Base-by-base conservation (phyloP, 768 basidiomycete genomes). In the Trametes cubensis region DNA sequence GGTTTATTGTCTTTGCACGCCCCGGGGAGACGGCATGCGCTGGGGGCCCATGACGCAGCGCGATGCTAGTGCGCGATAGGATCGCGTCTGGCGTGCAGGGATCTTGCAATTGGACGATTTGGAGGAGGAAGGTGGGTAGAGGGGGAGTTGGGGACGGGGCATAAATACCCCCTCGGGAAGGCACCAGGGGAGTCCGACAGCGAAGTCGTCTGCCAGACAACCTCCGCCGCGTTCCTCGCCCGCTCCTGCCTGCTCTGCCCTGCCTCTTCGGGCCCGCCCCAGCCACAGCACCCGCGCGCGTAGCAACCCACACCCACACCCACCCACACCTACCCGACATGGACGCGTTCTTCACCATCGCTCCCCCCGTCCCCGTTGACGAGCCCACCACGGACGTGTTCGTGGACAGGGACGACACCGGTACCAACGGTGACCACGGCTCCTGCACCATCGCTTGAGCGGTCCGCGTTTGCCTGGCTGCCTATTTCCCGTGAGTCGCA, bases 301-400 rank as follows among this genome's bases (percentile, higher is more conserved):
- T 23, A 25, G 18, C 4, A 23, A 11, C 23, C 38, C 41, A 34
- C 45, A 46, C n/a, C 47, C 48, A 49, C 26, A 49, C 48, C 26
- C 17, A 23, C 10, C 42, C 42, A 17, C 17, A 17, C 42, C 42
- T 2, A 18, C n/a, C 20, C 42, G 48, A 26, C 34, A 67, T 67
- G 66, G 66, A 67, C 66, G 66, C 63, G 15, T 63, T 63, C 56
- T 67, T 67, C 66, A 55, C 58, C 53, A 67, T 67, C 52, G 63
- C 66, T 20, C 20, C 57, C 38, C 60, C 62, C 50, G 38, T 62
- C 55, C 66, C 66, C 42, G 48, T 48, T 54, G 66, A 67, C 46
- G 66, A 64, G 58, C 60, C 57, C 28, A 44, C 54, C 56, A 58
- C 50, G 46, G 60, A 62, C 48, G 55, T 62, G 54, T 46, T 59